Conservation (phyloP, 2,329 filamentous ascomycete genomes). For the Emergomyces pasteurianus region DNA sequence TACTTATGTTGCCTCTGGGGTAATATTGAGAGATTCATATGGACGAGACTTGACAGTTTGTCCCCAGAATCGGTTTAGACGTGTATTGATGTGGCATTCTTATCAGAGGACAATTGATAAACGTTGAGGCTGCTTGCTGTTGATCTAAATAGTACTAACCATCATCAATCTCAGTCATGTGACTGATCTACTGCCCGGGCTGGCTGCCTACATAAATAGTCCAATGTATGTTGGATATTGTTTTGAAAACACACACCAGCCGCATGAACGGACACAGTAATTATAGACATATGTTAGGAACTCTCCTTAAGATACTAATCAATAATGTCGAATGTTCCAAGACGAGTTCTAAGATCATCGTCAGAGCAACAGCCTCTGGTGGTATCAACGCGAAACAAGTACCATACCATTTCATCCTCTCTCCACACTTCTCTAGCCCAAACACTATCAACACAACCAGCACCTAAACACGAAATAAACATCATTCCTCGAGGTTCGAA, state of each 20-base stretch:
- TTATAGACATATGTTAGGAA: neutral
- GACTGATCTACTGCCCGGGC: too few relatives aligned
- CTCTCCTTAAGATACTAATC: neutral
- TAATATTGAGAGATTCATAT: neutral
- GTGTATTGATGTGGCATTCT: neutral
- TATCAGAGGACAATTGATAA: neutral
- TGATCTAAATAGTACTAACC: too few relatives aligned
- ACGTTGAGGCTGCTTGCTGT: too few relatives aligned
- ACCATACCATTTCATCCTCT: neutral
- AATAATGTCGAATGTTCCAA: neutral
- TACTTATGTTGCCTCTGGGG: neutral
- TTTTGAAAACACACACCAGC: neutral
- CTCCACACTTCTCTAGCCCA: neutral
- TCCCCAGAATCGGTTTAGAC: neutral
- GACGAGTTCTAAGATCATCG: neutral
- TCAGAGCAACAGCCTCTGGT: neutral
- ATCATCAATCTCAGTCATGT: too few relatives aligned
- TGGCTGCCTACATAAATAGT: too few relatives aligned
- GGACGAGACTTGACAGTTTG: neutral
- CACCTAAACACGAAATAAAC: neutral
- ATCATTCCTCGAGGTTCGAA: neutral
- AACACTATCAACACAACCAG: neutral
- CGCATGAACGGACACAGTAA: neutral
- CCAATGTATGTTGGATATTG: neutral
- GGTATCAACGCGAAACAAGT: neutral